Conservation (phyloP, 345 rosid genomes). For the Physaria fendleri region DNA sequence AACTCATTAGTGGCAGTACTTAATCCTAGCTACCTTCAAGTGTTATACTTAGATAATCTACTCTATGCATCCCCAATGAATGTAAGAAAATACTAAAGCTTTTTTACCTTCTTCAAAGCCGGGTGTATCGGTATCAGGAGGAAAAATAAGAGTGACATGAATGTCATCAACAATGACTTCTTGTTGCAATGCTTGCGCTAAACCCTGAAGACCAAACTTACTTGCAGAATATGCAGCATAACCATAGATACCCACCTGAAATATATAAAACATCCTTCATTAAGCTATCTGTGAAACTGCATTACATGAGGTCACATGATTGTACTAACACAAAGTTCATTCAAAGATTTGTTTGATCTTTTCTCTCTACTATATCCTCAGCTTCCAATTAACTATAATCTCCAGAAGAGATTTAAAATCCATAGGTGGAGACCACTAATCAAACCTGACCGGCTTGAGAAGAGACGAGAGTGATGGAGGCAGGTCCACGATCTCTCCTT, state of each 20-base stretch:
- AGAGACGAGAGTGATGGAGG: conserved; percentile 62
- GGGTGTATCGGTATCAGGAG: conserved; percentile 85
- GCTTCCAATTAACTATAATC: neutral
- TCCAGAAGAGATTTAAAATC: neutral
- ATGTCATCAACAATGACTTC: conserved; percentile 74
- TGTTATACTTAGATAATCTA: neutral
- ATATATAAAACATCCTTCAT: neutral
- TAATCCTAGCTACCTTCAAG: conserved; percentile 5
- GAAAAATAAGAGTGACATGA: conserved; percentile 70
- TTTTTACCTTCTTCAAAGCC: conserved; percentile 62
- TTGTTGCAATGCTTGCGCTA: conserved; percentile 92
- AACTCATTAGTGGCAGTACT: neutral
- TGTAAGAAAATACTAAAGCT: neutral
- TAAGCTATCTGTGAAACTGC: neutral
- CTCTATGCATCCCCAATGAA: neutral
- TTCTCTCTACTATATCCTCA: neutral
- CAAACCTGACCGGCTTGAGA: conserved; percentile 94
- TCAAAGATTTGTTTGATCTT: neutral
- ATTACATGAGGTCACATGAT: neutral
- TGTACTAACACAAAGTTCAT: neutral
- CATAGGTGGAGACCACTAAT: neutral
- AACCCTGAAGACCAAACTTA: conserved; percentile 77
- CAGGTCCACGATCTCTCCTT: conserved; percentile 45
- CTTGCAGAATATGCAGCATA: conserved; percentile 82
- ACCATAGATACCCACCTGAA: conserved; percentile 82